These are phyloP conservation scores for Skeletonema grethae DNA, from an alignment of 108 stramenopile genomes.

Conservation along the genomic window DNA sequence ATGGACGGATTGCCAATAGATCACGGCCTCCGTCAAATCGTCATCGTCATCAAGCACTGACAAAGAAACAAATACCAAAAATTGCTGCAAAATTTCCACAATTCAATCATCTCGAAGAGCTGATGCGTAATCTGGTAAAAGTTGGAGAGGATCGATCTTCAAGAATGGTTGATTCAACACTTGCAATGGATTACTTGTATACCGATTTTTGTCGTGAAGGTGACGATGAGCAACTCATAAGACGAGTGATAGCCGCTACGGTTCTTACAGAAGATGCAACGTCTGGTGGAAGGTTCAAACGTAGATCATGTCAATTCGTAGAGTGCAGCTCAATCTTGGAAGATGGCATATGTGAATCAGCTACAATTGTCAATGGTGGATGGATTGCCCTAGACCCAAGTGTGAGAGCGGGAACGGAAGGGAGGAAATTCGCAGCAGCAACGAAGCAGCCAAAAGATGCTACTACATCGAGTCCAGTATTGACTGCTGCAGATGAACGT, in stretches of 20 bases:
- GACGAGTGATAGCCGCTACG: conserved; percentile 52
- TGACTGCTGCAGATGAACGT: conserved; percentile 72
- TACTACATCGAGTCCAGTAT: conserved; percentile 10
- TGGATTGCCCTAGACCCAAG: conserved; percentile 78
- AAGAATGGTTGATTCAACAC: conserved; percentile 54
- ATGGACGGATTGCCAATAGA: conserved; percentile 32
- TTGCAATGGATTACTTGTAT: conserved; percentile 44
- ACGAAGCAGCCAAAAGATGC: conserved; percentile 9
- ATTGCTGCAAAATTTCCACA: conserved; percentile 21
- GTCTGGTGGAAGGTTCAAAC: conserved; percentile 77
- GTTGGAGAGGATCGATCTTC: conserved; percentile 52
- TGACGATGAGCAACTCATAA: conserved; percentile 18
- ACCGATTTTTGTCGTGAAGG: conserved; percentile 27
- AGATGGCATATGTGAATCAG: background rate
- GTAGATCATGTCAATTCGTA: conserved; percentile 64
- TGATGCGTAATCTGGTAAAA: conserved; percentile 59
- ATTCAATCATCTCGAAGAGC: conserved; percentile 27
- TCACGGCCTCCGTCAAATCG: conserved; percentile 21
- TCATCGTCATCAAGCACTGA: conserved; percentile 27
- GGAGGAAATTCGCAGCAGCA: conserved; percentile 55
- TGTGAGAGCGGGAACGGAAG: conserved; percentile 69
- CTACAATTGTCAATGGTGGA: conserved; percentile 80
- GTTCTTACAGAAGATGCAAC: conserved; percentile 59
- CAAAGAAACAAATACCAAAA: conserved; percentile 58
- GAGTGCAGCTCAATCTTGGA: conserved; percentile 4